Evolutionary conservation across 1,284 basidiomycete genomes (phyloP).

Genomic region (Microbotryum scabiosae): DNA sequence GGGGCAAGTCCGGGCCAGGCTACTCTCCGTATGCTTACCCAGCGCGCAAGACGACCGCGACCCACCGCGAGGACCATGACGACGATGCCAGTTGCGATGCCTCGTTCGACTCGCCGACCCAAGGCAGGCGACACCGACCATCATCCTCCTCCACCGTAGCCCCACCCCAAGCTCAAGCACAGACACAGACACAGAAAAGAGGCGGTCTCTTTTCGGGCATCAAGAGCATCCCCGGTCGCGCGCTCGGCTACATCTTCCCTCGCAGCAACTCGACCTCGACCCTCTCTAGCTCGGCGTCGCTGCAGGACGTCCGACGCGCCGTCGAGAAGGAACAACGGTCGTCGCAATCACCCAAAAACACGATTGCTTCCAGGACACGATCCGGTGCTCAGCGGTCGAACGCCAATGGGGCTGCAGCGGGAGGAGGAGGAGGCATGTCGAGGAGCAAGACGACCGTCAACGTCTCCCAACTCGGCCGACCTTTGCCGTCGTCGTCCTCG

Average conservation of each 20-base stretch:
- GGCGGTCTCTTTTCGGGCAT: slow-evolving; percentile 12
- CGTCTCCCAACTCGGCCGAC: neutral
- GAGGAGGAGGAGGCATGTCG: slow-evolving; percentile 2
- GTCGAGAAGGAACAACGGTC: slow-evolving; percentile 8
- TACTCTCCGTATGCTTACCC: slow-evolving; percentile 23
- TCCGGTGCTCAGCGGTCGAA: neutral
- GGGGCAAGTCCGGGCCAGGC: slow-evolving; percentile 14
- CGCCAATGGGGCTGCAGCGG: neutral
- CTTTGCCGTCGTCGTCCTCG: slow-evolving; percentile 15
- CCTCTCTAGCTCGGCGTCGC: slow-evolving; percentile 6
- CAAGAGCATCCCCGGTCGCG: slow-evolving; percentile 14
- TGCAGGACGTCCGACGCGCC: slow-evolving; percentile 17
- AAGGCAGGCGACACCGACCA: neutral
- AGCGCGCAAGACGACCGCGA: neutral
- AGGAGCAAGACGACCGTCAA: slow-evolving; percentile 13
- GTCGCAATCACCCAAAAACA: neutral
- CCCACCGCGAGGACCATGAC: neutral
- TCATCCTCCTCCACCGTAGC: neutral
- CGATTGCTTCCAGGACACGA: neutral
- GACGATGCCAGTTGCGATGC: neutral
- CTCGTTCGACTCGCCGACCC: neutral
- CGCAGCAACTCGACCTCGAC: neutral
- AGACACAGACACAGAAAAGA: neutral
- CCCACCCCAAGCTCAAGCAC: neutral
- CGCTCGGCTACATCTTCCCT: slow-evolving; percentile 3